Evolutionary conservation across 495 filamentous ascomycete species (phyloP), one percentile per base, ranked within the genome.

Genomic region (Penicillium verhagenii): DNA sequence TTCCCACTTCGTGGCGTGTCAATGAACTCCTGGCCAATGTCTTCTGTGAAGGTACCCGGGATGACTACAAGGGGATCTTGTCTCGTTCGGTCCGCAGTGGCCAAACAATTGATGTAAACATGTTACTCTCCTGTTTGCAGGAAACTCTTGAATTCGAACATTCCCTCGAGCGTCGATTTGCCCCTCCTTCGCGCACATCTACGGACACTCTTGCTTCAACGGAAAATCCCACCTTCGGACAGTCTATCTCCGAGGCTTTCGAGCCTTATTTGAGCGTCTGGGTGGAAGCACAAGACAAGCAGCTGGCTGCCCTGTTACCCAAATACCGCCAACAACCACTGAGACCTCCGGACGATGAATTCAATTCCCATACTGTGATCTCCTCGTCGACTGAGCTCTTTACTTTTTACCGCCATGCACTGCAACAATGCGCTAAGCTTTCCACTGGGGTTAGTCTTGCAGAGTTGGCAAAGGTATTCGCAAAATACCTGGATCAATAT

Each of bases 121-220:
- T 98, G 48, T 72, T 98, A 29, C 82, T 98, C 16, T 90, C 88
- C 13, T 97, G 94, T 63, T 75, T 98, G 47, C 93, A 97, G 61
- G 95, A 98, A 73, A 98, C 94, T 1, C 83, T 98, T 60, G 90
- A 98, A 62, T 98, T 98, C 67, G 94, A 98, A 70, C 93, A 97
- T 66, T 87, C 82, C 42, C 78, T 98, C 13, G 94, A 98, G 64
- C 79, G 84, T 31, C 83, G 90, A 13, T 97, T 97, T 70, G 78
- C 86, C 1, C 87, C 73, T 66, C 84, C 90, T 45, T 81, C 90
- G 14, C 83, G 92, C 29, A 84, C 84, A n/a, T 97, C 92, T 33
- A 91, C 95, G 31, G 94, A 97, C 66, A 97, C 93, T 0, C 81
- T 96, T 35, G 86, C 86, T 47, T 96, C 91, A 13, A 76, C 81